Conservation (phyloP, 345 rosid genomes). For the Gynandropsis gynandra region DNA sequence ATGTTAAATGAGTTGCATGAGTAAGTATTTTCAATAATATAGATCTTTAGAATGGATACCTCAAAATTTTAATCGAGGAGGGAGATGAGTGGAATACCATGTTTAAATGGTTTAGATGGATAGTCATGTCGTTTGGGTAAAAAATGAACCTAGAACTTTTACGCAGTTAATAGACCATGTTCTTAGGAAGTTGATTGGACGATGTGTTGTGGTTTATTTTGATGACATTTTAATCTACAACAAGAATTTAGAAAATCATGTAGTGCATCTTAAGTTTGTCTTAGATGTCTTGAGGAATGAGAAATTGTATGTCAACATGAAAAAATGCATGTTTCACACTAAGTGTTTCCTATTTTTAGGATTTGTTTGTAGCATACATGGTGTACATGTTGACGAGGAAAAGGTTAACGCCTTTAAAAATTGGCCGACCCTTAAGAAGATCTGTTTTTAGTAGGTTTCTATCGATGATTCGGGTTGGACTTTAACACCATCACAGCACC, state of each 20-base stretch:
- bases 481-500: no score
- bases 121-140: not conserved
- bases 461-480: no score
- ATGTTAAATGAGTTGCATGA: not conserved
- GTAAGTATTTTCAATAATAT: not conserved
- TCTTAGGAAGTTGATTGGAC: not conserved
- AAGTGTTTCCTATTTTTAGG: not conserved
- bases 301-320: not conserved
- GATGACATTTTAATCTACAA: no score
- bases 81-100: not conserved
- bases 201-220: no score
- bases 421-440: not conserved
- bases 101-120: not conserved
- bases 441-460: no score
- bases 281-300: not conserved
- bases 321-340: not conserved
- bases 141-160: not conserved
- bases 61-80: not conserved
- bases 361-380: not conserved
- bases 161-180: not conserved
- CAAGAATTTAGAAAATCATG: no score
- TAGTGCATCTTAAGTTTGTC: not conserved
- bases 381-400: not conserved
- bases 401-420: not conserved
- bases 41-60: not conserved